phyloP scores from a whole-genome alignment of 352 stramenopile genomes.

The Peronospora tabacina region DNA sequence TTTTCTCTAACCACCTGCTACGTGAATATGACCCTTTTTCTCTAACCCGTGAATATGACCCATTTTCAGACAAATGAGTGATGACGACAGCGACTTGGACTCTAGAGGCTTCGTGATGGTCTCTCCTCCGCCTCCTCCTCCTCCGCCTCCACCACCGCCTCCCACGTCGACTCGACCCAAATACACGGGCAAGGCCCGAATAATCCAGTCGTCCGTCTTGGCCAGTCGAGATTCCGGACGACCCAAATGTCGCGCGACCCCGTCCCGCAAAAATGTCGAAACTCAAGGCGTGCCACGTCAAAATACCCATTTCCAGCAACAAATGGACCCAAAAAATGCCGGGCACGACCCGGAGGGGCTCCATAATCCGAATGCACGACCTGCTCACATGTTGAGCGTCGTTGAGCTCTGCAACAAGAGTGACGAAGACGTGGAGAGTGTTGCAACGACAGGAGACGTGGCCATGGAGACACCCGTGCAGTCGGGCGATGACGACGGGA shows the following conservation, averaged over 20 bases:
- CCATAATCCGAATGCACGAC: slow-evolving; percentile 6
- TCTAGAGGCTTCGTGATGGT: slow-evolving; percentile 14
- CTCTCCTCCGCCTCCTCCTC: slow-evolving; percentile 9
- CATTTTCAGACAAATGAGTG: slow-evolving; percentile 27
- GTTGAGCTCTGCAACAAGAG: slow-evolving; percentile 65
- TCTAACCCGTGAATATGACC: slow-evolving; percentile 7
- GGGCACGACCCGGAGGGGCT: slow-evolving; percentile 1
- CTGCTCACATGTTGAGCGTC: slow-evolving; percentile 67
- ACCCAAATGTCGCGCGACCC: slow-evolving; percentile 8
- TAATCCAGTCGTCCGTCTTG: slow-evolving; percentile 28
- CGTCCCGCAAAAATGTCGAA: slow-evolving; percentile 16
- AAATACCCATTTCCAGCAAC: neutral
- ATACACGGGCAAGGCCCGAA: slow-evolving; percentile 29
- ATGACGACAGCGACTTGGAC: slow-evolving; percentile 27
- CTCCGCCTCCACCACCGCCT: slow-evolving; percentile 4
- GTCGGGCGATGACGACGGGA: slow-evolving; percentile 31
- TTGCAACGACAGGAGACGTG: slow-evolving; percentile 23
- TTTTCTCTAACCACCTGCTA: slow-evolving; percentile 14
- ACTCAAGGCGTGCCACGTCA: slow-evolving; percentile 2
- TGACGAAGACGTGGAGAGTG: slow-evolving; percentile 38
- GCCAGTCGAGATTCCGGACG: slow-evolving; percentile 19
- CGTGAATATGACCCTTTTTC: neutral
- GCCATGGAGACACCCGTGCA: slow-evolving; percentile 29
- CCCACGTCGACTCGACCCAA: slow-evolving; percentile 13
- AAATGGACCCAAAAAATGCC: slow-evolving; percentile 1